Evolutionary conservation across 208 protist genomes (phyloP), one percentile per base, ranked within the genome.

Genomic region (Trypanosomatidae sp.): DNA sequence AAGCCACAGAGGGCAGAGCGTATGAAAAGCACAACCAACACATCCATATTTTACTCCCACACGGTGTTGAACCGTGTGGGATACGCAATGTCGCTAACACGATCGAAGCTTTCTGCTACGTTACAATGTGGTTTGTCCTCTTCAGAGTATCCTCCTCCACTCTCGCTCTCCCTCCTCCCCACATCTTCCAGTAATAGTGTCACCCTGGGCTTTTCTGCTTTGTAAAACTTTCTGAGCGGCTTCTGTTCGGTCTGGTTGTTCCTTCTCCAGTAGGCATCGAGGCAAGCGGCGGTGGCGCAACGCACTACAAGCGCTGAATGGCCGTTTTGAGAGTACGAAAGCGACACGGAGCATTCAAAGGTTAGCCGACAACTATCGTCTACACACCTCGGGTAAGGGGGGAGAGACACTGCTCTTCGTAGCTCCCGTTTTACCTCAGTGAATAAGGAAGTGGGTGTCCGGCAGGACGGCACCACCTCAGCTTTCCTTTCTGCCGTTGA

Each of bases 401-500:
- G 58, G 36, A 2, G 39, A 1, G 39, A 19, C 33, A n/a, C 60
- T 44, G 36, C 60, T n/a, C 39, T 46, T 28, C 30, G 41, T 46
- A 9, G 17, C 7, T 5, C 15, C 60, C 22, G 12, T 25, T 46
- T 22, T 15, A 19, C 60, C 60, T 65, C 22, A 30, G 39, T 22
- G 60, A 65, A 10, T 65, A 44, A 30, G 22, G 36, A 65, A 44
- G 36, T 28, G 19, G 2, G 8, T 28, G 60, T 46, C 60, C n/a
- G 15, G 60, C 25, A 19, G 33, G 33, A 47, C 17, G 25, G n/a
- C 17, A 53, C 52, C n/a, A 72, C 22, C 67, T 72, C 68, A 72
- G 68, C 39, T 50, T 52, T 71, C 64, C 43, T 50, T 68, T 49
- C 58, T 59, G 25, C 59, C 43, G 66, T 84, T 58, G n/a, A 97